phyloP scores from a whole-genome alignment of 495 filamentous ascomycete species.

The Penicillium bovifimosum region DNA sequence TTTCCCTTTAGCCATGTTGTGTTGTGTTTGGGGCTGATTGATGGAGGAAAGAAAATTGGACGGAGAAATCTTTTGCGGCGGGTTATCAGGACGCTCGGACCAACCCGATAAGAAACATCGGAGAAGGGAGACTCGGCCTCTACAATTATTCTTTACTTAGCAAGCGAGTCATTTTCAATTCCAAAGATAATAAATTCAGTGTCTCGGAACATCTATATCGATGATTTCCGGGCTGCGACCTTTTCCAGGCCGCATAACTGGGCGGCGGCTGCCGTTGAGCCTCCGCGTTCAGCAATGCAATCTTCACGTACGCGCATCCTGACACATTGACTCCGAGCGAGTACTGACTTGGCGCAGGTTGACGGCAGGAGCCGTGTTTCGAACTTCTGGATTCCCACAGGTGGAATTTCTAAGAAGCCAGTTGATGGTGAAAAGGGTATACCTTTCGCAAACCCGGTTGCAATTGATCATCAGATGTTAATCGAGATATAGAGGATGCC shows the following conservation, averaged over 20 bases:
- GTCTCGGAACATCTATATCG: not conserved
- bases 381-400: slow-evolving; percentile 71
- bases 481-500: slow-evolving; percentile 49
- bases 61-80: slow-evolving; percentile 34
- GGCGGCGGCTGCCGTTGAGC: slow-evolving; percentile 8
- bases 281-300: slow-evolving; percentile 17
- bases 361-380: slow-evolving; percentile 62
- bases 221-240: slow-evolving; percentile 13
- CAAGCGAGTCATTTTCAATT: not conserved
- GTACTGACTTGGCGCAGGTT: slow-evolving; percentile 26
- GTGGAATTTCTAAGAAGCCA: slow-evolving; percentile 57
- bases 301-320: slow-evolving; percentile 21
- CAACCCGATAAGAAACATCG: slow-evolving; percentile 26
- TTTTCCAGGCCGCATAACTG: slow-evolving; percentile 2
- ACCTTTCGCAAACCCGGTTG: not conserved
- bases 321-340: slow-evolving; percentile 1
- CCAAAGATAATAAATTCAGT: not conserved
- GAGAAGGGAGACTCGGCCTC: slow-evolving; percentile 14
- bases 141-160: slow-evolving; percentile 7
- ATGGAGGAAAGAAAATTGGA: slow-evolving; percentile 21
- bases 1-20: slow-evolving; percentile 38
- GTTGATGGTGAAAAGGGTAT: slow-evolving; percentile 42
- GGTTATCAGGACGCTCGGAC: slow-evolving; percentile 29
- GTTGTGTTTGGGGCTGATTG: slow-evolving; percentile 12
- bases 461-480: slow-evolving; percentile 6